A percentile compares a stretch with the other conserved stretches of the same genome.
Evolutionary conservation across 23 red algal genomes (phyloP).

Genomic region (Chondrus crispus): DNA sequence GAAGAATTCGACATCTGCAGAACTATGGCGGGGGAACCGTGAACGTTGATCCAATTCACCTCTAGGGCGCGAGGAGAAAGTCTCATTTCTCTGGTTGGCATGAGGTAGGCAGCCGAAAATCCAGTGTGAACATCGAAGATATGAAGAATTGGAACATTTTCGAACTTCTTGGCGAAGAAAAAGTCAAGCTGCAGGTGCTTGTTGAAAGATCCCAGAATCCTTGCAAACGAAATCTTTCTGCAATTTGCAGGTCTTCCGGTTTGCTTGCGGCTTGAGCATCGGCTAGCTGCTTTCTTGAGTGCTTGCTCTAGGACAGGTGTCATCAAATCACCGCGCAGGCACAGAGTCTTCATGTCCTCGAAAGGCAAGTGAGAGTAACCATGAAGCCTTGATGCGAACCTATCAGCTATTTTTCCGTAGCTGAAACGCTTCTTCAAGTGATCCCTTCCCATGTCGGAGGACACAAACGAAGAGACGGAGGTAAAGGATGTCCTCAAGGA

Average conservation of each 20-base stretch:
- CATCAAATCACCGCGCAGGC: not conserved
- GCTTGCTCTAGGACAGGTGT: not conserved
- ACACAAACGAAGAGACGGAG: not conserved
- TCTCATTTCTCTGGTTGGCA: not conserved
- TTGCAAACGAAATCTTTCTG: constrained; percentile 13
- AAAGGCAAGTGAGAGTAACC: not conserved
- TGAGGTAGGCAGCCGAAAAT: not conserved
- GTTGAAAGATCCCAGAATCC: constrained; percentile 21
- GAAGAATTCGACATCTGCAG: not conserved
- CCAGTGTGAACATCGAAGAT: not conserved
- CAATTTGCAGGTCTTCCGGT: not conserved
- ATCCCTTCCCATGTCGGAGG: not conserved
- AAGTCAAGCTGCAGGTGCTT: constrained; percentile 31
- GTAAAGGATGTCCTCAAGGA: not conserved
- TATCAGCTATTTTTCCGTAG: not conserved
- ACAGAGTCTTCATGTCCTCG: not conserved
- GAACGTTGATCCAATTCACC: not conserved
- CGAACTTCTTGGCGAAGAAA: constrained; percentile 10
- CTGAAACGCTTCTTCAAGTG: not conserved
- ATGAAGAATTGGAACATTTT: constrained; percentile 16
- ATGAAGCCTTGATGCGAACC: not conserved
- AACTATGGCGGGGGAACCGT: not conserved
- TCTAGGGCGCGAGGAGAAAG: not conserved
- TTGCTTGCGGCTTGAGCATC: not conserved
- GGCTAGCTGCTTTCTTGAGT: not conserved